phyloP scores from a whole-genome alignment of 176 grass and related monocot genomes.

The Avena insularis region DNA sequence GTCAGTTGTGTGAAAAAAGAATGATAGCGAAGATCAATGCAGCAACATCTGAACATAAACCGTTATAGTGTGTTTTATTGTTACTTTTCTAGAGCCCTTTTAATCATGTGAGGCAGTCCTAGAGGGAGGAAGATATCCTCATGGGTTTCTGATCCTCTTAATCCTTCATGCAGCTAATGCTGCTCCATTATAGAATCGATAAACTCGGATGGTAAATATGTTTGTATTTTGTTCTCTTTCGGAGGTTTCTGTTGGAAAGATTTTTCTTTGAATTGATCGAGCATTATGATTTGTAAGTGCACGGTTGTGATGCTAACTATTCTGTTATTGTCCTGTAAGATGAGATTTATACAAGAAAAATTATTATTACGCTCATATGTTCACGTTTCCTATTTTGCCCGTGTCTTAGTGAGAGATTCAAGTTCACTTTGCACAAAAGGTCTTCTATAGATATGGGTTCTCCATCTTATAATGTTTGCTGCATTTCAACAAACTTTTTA shows the following conservation, averaged over 20 bases:
- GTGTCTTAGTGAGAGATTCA: no score
- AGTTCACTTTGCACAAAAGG: no score
- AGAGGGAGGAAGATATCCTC: no score
- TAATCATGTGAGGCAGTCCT: no score
- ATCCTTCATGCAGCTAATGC: not conserved
- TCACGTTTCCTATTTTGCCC: not conserved
- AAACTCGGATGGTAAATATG: not conserved
- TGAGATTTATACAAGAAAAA: not conserved
- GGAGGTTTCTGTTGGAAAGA: not conserved
- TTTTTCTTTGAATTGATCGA: not conserved
- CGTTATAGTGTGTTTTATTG: no score
- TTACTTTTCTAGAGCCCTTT: no score
- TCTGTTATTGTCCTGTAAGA: not conserved
- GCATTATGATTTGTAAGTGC: not conserved
- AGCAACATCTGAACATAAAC: no score
- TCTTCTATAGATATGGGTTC: no score
- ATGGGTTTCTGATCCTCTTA: not conserved
- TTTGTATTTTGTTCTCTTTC: not conserved
- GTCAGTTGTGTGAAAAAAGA: no score
- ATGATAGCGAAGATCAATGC: no score
- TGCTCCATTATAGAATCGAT: not conserved
- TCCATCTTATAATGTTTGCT: no score
- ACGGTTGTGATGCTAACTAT: not conserved
- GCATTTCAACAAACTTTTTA: no score
- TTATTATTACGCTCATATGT: not conserved